These are phyloP conservation scores for Begonia fuchsioides DNA, from an alignment of 306 rosid species.

Conservation along the genomic window DNA sequence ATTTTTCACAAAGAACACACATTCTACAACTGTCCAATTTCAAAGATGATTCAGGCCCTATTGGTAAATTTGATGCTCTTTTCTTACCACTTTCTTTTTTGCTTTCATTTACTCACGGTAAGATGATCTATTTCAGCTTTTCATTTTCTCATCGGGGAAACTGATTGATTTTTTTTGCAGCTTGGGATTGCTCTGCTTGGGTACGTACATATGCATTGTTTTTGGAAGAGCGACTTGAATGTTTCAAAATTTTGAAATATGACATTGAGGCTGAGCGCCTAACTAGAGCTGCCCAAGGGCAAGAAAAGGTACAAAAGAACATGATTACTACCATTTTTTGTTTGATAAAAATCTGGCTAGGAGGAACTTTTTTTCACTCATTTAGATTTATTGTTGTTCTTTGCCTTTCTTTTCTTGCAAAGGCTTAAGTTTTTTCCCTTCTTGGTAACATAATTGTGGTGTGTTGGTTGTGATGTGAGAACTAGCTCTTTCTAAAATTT, in stretches of 20 bases:
- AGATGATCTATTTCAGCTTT: not conserved
- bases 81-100: not conserved
- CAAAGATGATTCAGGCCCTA: constrained; percentile 96
- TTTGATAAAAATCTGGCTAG: too few relatives aligned
- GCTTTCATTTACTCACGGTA: not conserved
- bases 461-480: too few relatives aligned
- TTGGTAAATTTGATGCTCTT: constrained; percentile 39
- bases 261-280: constrained; percentile 95
- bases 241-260: constrained; percentile 80
- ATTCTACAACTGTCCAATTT: constrained; percentile 95
- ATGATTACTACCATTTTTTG: not conserved
- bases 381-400: too few relatives aligned
- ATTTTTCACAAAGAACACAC: constrained; percentile 67
- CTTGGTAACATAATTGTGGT: not conserved
- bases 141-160: not conserved
- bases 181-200: constrained; percentile 99
- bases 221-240: constrained; percentile 98
- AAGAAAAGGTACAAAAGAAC: constrained; percentile 57
- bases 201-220: constrained; percentile 94
- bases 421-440: not conserved
- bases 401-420: not conserved
- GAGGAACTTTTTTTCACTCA: too few relatives aligned
- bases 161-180: constrained; percentile 24
- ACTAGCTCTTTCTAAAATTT: too few relatives aligned
- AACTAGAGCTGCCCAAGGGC: constrained; percentile 78